Base-by-base conservation (phyloP, 306 rosid species). In the Quercus bicolor region DNA sequence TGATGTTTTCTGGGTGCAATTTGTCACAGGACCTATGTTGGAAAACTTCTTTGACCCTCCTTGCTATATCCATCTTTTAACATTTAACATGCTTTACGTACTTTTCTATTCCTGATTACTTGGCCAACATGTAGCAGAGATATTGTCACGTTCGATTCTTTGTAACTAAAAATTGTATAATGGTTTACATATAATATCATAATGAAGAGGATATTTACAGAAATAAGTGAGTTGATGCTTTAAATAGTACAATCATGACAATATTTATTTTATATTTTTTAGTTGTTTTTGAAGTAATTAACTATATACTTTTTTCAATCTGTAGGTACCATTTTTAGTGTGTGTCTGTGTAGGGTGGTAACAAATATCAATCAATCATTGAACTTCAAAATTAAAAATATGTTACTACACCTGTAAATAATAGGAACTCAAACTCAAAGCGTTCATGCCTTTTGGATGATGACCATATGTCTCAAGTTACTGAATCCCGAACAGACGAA, bases 401-500 rank as follows among this genome's bases (percentile, higher is more conserved):
- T 48, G 74, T 89, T 78, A 43, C 80, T 43, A 79, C 85, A 6
- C 90, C 84, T 68, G 80, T 62, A 34, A 89, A 86, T 59, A 28
- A 28, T 28, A 28, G 29, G 29, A 28, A 28, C 29, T 28, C 29
- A 28, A 28, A 28, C 29, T 28, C 80, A n/a, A 91, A 83, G 84
- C 71, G 80, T 80, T 75, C 80, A 45, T 81, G 48, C 74, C 86
- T 92, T 87, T 87, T 88, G 62, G 91, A 88, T 74, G 88, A 89
- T 24, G 89, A 85, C 64, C 91, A 78, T 80, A 48, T 51, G 34
- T 86, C 82, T 85, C 91, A 91, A 56, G 99, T 96, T 60, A 88
- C 84, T 81, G 99, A 93, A 79, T 90, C 99, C 0, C 97, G 99
- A 74, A 84, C 99, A 2, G 99, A 95, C 75, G 94, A 87, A 77